Evolutionary conservation across 75 land plant species (phyloP).

Genomic region (Cunninghamia lanceolata): DNA sequence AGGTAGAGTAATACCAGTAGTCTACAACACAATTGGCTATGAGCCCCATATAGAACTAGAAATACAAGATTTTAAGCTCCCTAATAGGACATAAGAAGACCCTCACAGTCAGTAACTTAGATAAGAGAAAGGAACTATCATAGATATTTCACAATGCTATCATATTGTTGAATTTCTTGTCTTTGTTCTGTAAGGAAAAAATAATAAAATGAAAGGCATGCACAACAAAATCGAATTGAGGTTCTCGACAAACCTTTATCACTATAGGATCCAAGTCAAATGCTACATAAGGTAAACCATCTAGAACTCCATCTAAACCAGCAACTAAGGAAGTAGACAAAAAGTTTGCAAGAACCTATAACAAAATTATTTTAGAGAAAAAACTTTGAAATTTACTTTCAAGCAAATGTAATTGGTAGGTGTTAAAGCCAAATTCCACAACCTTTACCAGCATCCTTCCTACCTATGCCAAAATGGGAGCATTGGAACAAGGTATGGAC

Average conservation of each 20-base stretch:
- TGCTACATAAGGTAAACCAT: constrained; percentile 84
- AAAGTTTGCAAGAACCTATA: constrained; percentile 93
- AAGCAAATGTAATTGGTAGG: too few species aligned
- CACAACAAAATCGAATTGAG: background rate
- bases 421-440: too few species aligned
- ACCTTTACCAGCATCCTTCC: too few species aligned
- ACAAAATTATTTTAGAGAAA: background rate
- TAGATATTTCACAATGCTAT: background rate
- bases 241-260: constrained; percentile 63
- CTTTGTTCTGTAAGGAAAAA: background rate
- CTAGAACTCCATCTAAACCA: constrained; percentile 59
- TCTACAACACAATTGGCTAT: constrained; percentile 80
- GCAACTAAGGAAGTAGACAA: constrained; percentile 83
- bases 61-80: constrained; percentile 77
- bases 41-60: constrained; percentile 95
- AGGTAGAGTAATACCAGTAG: constrained; percentile 85
- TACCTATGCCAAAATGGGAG: too few species aligned
- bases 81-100: constrained; percentile 25
- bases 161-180: background rate
- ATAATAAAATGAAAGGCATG: background rate
- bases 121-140: background rate
- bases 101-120: background rate
- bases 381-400: too few species aligned
- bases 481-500: too few species aligned
- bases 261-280: constrained; percentile 87